Base-by-base conservation (phyloP, 2,329 filamentous ascomycete genomes). In the Alternaria brassicae region DNA sequence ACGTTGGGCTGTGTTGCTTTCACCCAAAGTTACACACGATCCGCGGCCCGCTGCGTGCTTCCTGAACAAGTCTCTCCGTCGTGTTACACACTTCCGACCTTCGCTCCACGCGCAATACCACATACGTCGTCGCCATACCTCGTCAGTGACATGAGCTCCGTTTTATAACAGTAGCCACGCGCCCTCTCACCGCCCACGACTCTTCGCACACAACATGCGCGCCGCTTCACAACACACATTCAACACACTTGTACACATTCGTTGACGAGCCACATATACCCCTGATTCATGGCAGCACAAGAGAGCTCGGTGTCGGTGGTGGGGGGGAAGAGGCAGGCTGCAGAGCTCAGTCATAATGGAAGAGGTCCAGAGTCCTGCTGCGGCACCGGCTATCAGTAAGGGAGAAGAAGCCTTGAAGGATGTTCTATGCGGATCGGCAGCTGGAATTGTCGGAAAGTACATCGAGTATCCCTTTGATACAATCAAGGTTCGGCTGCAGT, bases 401-500 rank as follows among this genome's bases (percentile, higher is more conserved):
- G 83, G 83, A 49, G 67, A 83, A 28, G 90, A 95, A 72, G 91
- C 92, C 5, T 72, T 94, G 39, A 93, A 97, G 78, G 93, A 98
- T 73, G 87, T 99, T 56, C 74, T 89, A 10, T 98, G 92, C 77
- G 95, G 95, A 76, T 97, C 94, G 59, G 87, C 93, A 79, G 93
- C 94, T 55, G 95, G 95, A 61, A 87, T 96, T 60, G 89, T 92
- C 34, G 94, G 94, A 63, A 99, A 98, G 82, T 92, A 94, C 77
- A 94, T 99, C 74, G 95, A 99, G 78, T 99, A 97, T 77, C 95
- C 95, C 23, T 99, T 99, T 80, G 95, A 99, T 80, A 99, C 95
- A 0, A 89, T 99, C 78, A 99, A 99, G 81, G 95, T 99, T 60
- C 91, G 95, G 39, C 86, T 99, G 10, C 95, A 99, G 78, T 95